Evolutionary conservation across 805 yeast genomes (phyloP), one percentile per base, ranked within the genome.

Genomic region (Candida nonsorbophila): DNA sequence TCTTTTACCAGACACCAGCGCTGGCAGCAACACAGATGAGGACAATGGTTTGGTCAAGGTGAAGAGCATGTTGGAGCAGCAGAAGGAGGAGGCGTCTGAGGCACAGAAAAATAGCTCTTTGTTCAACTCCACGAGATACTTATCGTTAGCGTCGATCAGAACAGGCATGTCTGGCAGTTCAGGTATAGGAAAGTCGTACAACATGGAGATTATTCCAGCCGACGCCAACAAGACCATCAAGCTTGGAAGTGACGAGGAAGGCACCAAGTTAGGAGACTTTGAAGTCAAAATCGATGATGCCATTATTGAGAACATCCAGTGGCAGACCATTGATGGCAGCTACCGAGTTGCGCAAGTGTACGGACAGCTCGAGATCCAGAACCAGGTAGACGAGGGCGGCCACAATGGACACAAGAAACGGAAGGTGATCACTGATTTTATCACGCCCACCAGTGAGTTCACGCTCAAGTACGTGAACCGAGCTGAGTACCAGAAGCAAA

Each of bases 281-380:
- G 85, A 81, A 42, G 70, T 90, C 20, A 61, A 78, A 27, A 54
- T 90, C 14, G 88, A 84, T 38, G 81, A 80, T 10, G 64, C 65
- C 3, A 56, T 90, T 19, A 72, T 74, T 7, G 58, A 66, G n/a
- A 51, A 62, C 15, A 60, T 90, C 30, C 69, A 71, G 30, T 90
- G 98, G 98, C 95, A 88, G 49, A 71, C 69, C 29, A 74, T 88
- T 34, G 77, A 81, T 19, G 90, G 88, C 21, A 86, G 85, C 8
- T 83, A 78, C 49, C 70, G 83, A 11, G 78, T 90, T 17, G 86
- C 97, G 0, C 88, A 85, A 44, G 80, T 90, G 6, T 62, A 69
- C 24, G 97, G 97, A 22, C 74, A 71, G 37, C 58, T 82, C 27
- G 67, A 62, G 29, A 38, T 62, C 22, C 44, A 42, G 14, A 49